Conservation (phyloP, 2,329 filamentous ascomycete species). For the Diaporthe eres region DNA sequence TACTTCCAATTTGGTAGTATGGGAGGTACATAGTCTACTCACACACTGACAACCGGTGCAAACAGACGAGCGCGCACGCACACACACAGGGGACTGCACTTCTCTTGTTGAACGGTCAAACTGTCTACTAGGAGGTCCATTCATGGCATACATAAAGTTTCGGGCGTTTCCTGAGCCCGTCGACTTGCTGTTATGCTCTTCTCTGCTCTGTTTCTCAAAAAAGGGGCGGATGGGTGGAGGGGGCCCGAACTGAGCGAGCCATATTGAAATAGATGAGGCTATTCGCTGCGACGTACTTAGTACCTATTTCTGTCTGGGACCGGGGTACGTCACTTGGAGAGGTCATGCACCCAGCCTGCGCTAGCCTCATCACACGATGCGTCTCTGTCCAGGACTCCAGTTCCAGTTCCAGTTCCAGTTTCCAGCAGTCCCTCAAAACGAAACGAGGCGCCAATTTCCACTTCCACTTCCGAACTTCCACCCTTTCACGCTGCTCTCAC, state of each 20-base stretch:
- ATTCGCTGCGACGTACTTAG: constrained; percentile 34
- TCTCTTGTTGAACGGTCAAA: not conserved
- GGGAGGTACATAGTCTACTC: not conserved
- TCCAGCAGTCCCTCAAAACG: constrained; percentile 40
- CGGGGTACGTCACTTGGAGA: constrained; percentile 37
- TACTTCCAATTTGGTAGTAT: not conserved
- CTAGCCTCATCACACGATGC: constrained; percentile 40
- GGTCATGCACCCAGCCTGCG: constrained; percentile 38
- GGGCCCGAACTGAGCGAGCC: not conserved
- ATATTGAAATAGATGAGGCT: constrained; percentile 29
- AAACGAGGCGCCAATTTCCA: constrained; percentile 43
- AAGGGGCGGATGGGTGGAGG: not conserved
- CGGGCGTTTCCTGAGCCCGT: not conserved
- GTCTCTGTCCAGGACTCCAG: constrained; percentile 27
- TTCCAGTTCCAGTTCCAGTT: constrained; percentile 5
- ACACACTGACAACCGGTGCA: constrained; percentile 12
- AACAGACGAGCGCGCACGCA: not conserved
- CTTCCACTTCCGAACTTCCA: constrained; percentile 21
- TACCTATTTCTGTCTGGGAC: constrained; percentile 35
- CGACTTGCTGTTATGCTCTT: not conserved
- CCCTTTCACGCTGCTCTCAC: constrained; percentile 33
- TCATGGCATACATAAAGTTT: not conserved
- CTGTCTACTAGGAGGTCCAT: not conserved
- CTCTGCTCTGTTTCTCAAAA: not conserved
- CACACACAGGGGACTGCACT: not conserved